phyloP scores from a whole-genome alignment of 164 flowering plant genomes.

The Tinospora cordifolia region DNA sequence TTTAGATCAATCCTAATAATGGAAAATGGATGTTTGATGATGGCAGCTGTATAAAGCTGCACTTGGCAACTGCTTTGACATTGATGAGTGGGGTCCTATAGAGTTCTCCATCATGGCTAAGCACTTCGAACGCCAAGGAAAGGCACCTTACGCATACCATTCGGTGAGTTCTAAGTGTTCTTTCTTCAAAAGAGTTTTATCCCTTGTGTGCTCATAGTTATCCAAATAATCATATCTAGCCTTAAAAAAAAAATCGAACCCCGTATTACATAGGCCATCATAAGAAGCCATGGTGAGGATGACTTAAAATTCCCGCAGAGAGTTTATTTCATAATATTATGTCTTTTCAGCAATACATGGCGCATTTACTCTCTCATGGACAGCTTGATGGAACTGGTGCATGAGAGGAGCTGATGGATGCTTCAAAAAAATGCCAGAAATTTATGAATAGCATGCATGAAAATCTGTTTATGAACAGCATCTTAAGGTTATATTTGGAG shows the following conservation, averaged over 20 bases:
- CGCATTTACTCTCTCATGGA: slow-evolving; percentile 71
- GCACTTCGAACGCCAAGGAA: slow-evolving; percentile 93
- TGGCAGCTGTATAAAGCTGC: slow-evolving; percentile 82
- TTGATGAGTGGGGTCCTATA: slow-evolving; percentile 90
- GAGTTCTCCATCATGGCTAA: slow-evolving; percentile 82
- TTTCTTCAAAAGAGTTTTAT: not conserved
- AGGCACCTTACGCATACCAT: slow-evolving; percentile 87
- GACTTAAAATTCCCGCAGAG: no score
- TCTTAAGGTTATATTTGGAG: no score
- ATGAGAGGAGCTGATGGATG: slow-evolving; percentile 1
- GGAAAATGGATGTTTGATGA: slow-evolving; percentile 5
- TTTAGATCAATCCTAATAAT: not conserved
- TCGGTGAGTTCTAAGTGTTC: slow-evolving; percentile 49
- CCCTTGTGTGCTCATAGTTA: no score
- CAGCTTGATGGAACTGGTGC: slow-evolving; percentile 62
- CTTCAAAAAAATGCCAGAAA: not conserved
- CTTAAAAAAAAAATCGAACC: no score
- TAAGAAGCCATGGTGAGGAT: no score
- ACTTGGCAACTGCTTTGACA: slow-evolving; percentile 80
- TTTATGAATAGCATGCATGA: not conserved
- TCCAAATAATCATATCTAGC: no score
- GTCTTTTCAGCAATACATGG: slow-evolving; percentile 62
- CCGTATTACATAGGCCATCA: no score
- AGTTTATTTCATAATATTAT: no score
- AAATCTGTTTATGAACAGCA: not conserved